Base-by-base conservation (phyloP, 192 early-diverging fungal species). In the Backusella westeae region DNA sequence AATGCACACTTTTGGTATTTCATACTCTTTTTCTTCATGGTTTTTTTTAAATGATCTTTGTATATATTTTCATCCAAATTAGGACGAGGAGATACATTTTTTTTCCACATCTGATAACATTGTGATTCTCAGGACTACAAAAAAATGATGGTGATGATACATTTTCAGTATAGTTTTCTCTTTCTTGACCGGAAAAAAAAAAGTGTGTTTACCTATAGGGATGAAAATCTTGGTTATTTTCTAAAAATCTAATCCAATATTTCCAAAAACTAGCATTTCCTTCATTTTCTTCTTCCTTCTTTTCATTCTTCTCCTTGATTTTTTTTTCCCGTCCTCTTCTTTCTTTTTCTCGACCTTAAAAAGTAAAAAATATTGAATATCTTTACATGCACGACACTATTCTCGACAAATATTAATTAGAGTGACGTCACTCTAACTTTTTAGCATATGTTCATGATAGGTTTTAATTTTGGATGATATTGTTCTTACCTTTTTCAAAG, bases 31-130 rank as follows among this genome's bases (percentile, higher is more conserved):
- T 32, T 66, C 46, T 52, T 52, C 63, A 66, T 34, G 63, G 21
- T n/a, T n/a, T 26, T 32, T 66, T 66, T 66, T 66, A 66, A 66
- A 66, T 66, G 63, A 14, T 34, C 26, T 32, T 66, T 32, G 63
- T 66, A 66, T 32, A 32, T 66, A 66, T 32, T 66, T 66, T 32
- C 21, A 66, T 66, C 63, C 63, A 66, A 66, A 66, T 66, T 66
- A 66, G 34, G 63, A 66, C 63, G 63, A 66, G 21, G 0, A 66
- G 63, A 66, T 14, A 35, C 34, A 32, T n/a, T n/a, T 32, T 32
- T 32, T 66, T 66, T 32, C 63, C 63, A 35, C 63, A 66, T 66
- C 63, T 66, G 29, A 66, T 66, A 32, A 66, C 4, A 32, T 32
- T 32, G 63, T 66, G 65, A 34, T 36, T 67, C 65, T 67, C 65